Percentiles rank a stretch among this genome's conserved stretches.
phyloP scores from a whole-genome alignment of 768 basidiomycete genomes.

The Amanita rimosa region DNA sequence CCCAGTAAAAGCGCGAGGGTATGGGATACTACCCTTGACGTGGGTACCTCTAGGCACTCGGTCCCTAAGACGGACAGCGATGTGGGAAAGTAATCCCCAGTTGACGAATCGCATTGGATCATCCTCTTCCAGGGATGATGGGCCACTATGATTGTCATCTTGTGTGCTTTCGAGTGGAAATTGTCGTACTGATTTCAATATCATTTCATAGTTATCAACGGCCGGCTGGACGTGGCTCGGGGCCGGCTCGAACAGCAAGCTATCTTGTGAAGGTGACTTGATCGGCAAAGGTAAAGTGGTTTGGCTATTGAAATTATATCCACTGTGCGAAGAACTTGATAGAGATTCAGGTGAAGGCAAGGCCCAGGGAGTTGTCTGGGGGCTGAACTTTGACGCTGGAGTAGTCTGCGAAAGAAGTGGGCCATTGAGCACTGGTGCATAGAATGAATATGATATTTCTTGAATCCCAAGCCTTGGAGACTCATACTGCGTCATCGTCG shows the following conservation, averaged over 20 bases:
- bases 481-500: neutral
- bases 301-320: neutral
- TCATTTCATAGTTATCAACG: slow-evolving; percentile 2
- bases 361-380: neutral
- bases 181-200: neutral
- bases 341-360: slow-evolving; percentile 4
- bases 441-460: neutral
- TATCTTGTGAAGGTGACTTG: neutral
- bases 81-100: slow-evolving; percentile 76
- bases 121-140: slow-evolving; percentile 33
- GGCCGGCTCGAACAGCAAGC: neutral
- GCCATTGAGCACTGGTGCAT: neutral
- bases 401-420: slow-evolving; percentile 3
- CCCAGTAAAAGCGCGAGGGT: slow-evolving; percentile 86
- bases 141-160: neutral
- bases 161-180: neutral
- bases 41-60: slow-evolving; percentile 81
- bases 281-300: neutral
- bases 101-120: slow-evolving; percentile 75
- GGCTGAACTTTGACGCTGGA: neutral
- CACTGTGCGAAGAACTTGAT: neutral
- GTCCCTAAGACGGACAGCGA: slow-evolving; percentile 83
- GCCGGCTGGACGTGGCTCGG: neutral
- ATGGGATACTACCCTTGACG: slow-evolving; percentile 88
- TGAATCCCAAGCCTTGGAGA: neutral